A percentile compares a stretch with the other conserved stretches of the same genome.
These are phyloP conservation scores for Cucumis cinereus DNA, from an alignment of 306 rosid species.

Conservation along the genomic window DNA sequence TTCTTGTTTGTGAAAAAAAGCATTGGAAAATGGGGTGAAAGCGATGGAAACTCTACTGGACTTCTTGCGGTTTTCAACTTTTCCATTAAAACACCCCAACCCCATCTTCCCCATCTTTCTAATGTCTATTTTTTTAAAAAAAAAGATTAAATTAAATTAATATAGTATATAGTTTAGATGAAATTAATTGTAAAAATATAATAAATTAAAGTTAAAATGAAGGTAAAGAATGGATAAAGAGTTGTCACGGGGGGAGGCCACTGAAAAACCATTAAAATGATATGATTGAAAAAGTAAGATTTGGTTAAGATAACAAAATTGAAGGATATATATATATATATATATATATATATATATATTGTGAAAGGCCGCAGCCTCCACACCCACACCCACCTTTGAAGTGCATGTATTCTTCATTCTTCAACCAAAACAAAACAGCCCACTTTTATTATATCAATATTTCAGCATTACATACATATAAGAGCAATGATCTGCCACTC, in stretches of 20 bases:
- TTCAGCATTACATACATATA: too few relatives aligned
- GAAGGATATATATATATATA: background rate
- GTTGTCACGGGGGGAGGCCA: background rate
- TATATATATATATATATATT: too few relatives aligned
- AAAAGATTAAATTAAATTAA: background rate
- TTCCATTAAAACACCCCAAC: too few relatives aligned
- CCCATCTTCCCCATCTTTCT: too few relatives aligned
- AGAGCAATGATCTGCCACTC: too few relatives aligned
- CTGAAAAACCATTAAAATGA: background rate
- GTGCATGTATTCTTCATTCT: conserved; percentile 4
- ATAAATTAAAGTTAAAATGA: background rate
- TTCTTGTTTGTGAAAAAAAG: background rate
- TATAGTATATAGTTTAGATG: too few relatives aligned
- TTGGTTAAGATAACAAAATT: background rate
- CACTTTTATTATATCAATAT: background rate
- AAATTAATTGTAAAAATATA: background rate
- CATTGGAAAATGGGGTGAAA: background rate
- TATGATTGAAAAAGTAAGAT: conserved; percentile 1
- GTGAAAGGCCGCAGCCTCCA: background rate
- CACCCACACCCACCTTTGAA: background rate
- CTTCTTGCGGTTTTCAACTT: too few relatives aligned
- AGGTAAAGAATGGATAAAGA: background rate
- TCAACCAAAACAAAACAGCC: background rate
- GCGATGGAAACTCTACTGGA: background rate
- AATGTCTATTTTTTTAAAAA: too few relatives aligned